Conservation (phyloP, 345 rosid genomes). For the Cardiospermum halicacabum region DNA sequence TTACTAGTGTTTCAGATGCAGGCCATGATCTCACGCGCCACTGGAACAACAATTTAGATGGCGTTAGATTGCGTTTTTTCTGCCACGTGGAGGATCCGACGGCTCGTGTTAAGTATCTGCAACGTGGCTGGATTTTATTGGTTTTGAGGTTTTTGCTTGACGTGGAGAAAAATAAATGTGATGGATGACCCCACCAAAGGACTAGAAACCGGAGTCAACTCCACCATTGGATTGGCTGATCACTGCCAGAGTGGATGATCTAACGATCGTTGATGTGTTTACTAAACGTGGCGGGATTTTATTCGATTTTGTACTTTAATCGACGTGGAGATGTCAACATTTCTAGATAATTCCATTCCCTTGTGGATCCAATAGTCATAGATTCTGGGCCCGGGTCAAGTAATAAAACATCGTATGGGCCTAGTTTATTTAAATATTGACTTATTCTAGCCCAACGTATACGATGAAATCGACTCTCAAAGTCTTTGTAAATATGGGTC, state of each 20-base stretch:
- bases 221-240: slow-evolving; percentile 13
- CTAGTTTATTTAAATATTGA: neutral
- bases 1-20: slow-evolving; percentile 1
- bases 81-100: slow-evolving; percentile 46
- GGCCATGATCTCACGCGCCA: neutral
- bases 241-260: slow-evolving; percentile 18
- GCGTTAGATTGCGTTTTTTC: slow-evolving; percentile 2
- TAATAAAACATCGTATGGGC: neutral
- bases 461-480: no score
- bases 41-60: slow-evolving; percentile 6
- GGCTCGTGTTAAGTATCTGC: rapidly evolving
- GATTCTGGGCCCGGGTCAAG: neutral
- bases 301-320: slow-evolving; percentile 8
- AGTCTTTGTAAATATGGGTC: neutral
- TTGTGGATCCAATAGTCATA: neutral
- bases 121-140: slow-evolving; percentile 43
- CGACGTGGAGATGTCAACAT: slow-evolving; percentile 6
- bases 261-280: neutral
- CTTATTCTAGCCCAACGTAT: neutral
- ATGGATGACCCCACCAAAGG: slow-evolving; percentile 23
- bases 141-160: slow-evolving; percentile 16
- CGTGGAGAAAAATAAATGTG: slow-evolving; percentile 36
- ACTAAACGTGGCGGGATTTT: slow-evolving; percentile 19
- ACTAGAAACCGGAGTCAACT: slow-evolving; percentile 11
- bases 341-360: slow-evolving; percentile 6